Base-by-base conservation (phyloP, 805 yeast genomes). In the Hanseniaspora valbyensis region DNA sequence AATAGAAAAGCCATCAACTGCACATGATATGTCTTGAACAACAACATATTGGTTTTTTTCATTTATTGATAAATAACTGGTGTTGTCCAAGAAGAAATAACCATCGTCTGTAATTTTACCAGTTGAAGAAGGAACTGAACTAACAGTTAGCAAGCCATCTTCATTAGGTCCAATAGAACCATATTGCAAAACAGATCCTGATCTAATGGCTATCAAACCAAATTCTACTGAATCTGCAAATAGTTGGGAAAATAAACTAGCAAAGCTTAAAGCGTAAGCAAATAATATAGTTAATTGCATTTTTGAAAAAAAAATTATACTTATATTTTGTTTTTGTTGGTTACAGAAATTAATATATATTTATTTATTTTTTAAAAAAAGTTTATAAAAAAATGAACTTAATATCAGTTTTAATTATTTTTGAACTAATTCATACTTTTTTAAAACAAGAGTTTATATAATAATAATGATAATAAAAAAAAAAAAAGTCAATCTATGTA, bases 1-100 rank as follows among this genome's bases (percentile, higher is more conserved):
- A 55, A 74, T 63, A 16, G 71, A 56, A 57, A 71, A 75, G 3
- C 72, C 69, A 16, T 64, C 53, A 19, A 64, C 41, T 37, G 57
- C 62, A 40, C 59, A 58, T 19, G 56, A 43, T 46, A 55, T 60
- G 13, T 56, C 42, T 33, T 60, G 58, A 33, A 39, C 39, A 9
- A 54, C 55, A 8, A 40, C 52, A 14, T 60, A 42, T 29, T 57
- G 42, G 19, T 61, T 60, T 28, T 57, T 12, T 5, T 60, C 8
- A 53, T 37, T 51, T 22, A 62, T 62, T 39, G 59, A 61, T 14
- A 62, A 66, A 53, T 53, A 67, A 3, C 58, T 50, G 37, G 60
- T 64, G 42, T 66, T 66, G 28, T 54, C 32, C 21, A 66, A 54
- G 52, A 61, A 59, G 42, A 68, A 58, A 28, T 51, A 53, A 53